A percentile compares a stretch with the other conserved stretches of the same genome.
Conservation (phyloP, 306 rosid genomes). For the Adenanthera pavonina region DNA sequence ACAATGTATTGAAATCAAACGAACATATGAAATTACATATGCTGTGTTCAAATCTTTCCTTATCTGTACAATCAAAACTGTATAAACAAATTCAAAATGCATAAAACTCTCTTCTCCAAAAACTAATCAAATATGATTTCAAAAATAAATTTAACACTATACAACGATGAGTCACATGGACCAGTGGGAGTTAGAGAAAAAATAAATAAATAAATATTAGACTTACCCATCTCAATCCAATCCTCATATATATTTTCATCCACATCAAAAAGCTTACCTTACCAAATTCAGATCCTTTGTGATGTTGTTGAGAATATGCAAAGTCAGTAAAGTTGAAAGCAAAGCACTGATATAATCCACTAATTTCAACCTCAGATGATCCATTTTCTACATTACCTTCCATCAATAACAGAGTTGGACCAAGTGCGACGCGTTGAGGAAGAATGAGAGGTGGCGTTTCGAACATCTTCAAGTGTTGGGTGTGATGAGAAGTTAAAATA, state of each 20-base stretch:
- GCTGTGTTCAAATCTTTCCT: background rate
- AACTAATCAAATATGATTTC: constrained; percentile 11
- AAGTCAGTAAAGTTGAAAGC: no score
- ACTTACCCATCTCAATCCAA: background rate
- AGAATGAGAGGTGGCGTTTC: constrained; percentile 37
- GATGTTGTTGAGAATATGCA: no score
- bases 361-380: background rate
- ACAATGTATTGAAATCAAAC: background rate
- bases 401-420: constrained; percentile 48
- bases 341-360: no score
- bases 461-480: constrained; percentile 75
- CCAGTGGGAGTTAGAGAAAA: background rate
- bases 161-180: background rate
- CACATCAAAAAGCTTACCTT: background rate
- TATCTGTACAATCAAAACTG: constrained; percentile 34
- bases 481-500: constrained; percentile 51
- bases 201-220: background rate
- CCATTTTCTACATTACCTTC: constrained; percentile 51
- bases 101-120: background rate
- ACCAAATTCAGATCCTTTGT: no score
- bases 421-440: constrained; percentile 56
- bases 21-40: background rate
- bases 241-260: background rate
- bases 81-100: constrained; percentile 1
- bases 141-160: constrained; percentile 22